Evolutionary conservation across 768 basidiomycete genomes (phyloP).

Genomic region (Termitomyces bulborhizus): DNA sequence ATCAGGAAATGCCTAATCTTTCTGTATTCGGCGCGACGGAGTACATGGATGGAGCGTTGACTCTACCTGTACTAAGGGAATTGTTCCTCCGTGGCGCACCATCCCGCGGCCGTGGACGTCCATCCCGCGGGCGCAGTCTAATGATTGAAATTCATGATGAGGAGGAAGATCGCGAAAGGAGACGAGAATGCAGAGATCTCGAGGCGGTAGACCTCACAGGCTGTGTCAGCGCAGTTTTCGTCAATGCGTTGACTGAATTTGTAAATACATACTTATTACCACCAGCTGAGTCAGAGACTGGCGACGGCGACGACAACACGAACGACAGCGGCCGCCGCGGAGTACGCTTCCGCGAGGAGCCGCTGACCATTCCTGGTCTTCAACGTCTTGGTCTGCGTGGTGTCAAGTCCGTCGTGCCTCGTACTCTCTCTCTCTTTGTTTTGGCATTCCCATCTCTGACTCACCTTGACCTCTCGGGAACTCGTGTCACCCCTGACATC

Average conservation of each 20-base stretch:
- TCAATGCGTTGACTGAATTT: conserved; percentile 79
- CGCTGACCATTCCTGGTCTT: conserved; percentile 60
- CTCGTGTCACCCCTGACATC: conserved; percentile 73
- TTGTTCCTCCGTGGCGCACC: conserved; percentile 81
- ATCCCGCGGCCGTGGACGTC: conserved; percentile 63
- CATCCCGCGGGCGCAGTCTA: conserved; percentile 55
- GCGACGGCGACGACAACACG: conserved; percentile 35
- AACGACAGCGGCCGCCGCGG: conserved; percentile 19
- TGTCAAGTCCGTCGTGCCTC: conserved; percentile 69
- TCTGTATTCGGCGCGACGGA: conserved; percentile 92
- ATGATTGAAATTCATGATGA: conserved; percentile 54
- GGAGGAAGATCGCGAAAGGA: conserved; percentile 71
- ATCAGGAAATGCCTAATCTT: conserved; percentile 84
- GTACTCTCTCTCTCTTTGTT: conserved; percentile 66
- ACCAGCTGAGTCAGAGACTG: conserved; percentile 31
- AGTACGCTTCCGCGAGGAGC: conserved; percentile 37
- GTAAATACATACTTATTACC: conserved; percentile 59
- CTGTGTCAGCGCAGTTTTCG: conserved; percentile 89
- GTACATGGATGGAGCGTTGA: conserved; percentile 95
- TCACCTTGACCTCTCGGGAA: conserved; percentile 88
- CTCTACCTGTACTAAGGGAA: conserved; percentile 79
- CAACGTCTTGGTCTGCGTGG: conserved; percentile 78
- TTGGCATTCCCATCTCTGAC: conserved; percentile 81
- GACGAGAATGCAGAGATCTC: conserved; percentile 68
- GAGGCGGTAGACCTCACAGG: conserved; percentile 93